Base-by-base conservation (phyloP, 1,139 yeast genomes). In the Spathaspora sp. region DNA sequence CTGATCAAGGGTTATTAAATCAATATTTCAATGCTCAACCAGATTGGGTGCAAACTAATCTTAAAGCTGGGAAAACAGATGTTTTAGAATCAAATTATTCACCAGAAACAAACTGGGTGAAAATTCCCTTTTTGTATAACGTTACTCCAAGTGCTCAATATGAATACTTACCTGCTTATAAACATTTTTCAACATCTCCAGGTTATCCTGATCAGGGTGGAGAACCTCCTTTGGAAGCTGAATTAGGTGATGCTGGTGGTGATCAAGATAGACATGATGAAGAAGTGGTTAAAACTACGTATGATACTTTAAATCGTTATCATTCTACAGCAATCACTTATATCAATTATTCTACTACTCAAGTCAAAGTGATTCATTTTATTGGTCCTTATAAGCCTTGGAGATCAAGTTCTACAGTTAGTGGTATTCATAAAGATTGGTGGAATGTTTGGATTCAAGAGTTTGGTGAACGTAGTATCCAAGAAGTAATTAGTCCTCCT, bases 1-100 rank as follows among this genome's bases (percentile, higher is more conserved):
- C 97, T 3, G 99, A 93, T 64, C 98, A 93, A 65, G 98, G 98
- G 9, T 72, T 93, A 41, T 70, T 93, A 55, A 93, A 93, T 64
- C 89, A 88, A 61, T 87, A 79, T 61, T 89, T 89, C 63, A 83
- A 80, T 50, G 62, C 63, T 6, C 60, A 65, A 52, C 77, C 78
- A 10, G 74, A 74, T 55, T 74, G 79, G 78, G 72, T 73, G 2
- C 46, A 43, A 20, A 24, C 34, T 29, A 41, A 57, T 18, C 50
- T 59, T 8, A 42, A 36, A 2, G 39, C 40, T 2, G 45, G 41
- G 11, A 37, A 46, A 11, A 38, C 40, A 7, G 51, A 48, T 33
- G 49, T 54, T 18, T 39, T 46, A 13, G 39, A 39, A 6, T 45
- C 48, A 3, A 34, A 43, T 29, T 23, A 36, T 7, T 39, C 44